Evolutionary conservation across 371 early-diverging fungal species (phyloP).

Genomic region (Mortierella sp.): DNA sequence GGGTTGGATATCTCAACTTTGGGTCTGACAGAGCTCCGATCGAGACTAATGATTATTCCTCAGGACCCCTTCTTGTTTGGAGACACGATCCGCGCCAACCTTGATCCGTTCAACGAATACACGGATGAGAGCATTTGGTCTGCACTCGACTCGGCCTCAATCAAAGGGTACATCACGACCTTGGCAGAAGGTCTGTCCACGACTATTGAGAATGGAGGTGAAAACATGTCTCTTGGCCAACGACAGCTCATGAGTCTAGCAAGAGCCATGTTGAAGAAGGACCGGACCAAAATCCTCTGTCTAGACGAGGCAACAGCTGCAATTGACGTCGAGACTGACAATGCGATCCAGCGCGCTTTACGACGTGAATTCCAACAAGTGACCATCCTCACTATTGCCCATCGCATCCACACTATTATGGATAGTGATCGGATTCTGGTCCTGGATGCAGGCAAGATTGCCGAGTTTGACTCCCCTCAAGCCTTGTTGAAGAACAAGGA

Average conservation of each 20-base stretch:
- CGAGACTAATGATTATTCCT: conserved; percentile 62
- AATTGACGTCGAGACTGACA: conserved; percentile 75
- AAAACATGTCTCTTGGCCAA: conserved; percentile 79
- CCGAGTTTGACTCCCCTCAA: conserved; percentile 79
- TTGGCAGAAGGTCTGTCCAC: conserved; percentile 61
- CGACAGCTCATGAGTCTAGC: conserved; percentile 83
- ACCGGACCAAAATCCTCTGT: conserved; percentile 65
- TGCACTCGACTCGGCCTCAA: conserved; percentile 69
- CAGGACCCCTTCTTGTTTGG: conserved; percentile 94
- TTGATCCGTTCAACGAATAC: conserved; percentile 82
- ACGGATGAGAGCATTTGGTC: conserved; percentile 83
- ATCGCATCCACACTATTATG: conserved; percentile 81
- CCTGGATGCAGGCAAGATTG: conserved; percentile 73
- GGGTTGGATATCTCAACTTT: conserved; percentile 58
- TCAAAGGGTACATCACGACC: conserved; percentile 57
- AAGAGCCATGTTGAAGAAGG: conserved; percentile 75
- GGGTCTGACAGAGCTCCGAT: conserved; percentile 59
- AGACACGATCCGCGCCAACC: conserved; percentile 75
- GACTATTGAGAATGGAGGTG: conserved; percentile 66
- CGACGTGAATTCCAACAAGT: conserved; percentile 76
- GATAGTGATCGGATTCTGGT: conserved; percentile 86
- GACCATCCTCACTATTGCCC: conserved; percentile 86
- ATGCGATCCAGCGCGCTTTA: conserved; percentile 78
- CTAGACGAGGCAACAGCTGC: conserved; percentile 71
- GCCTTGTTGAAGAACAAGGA: conserved; percentile 59